Evolutionary conservation across 2,329 filamentous ascomycete genomes (phyloP), one percentile per base, ranked within the genome.

Genomic region (Epichloe hybrida): DNA sequence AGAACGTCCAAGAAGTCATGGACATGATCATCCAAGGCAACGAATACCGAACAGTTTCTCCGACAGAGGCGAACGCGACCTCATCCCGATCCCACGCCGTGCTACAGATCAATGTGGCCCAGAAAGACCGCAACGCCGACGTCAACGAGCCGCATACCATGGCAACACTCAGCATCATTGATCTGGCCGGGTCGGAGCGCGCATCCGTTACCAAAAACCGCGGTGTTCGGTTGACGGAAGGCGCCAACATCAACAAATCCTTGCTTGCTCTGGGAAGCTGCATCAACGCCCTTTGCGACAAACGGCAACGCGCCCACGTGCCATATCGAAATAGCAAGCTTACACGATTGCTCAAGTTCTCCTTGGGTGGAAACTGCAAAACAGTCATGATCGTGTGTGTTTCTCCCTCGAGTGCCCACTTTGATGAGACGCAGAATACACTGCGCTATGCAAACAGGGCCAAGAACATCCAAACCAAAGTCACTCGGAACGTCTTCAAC

Each of bases 371-470:
- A 3, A 98, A 98, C 67, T 98, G 93, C 76, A 94, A 90, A 69
- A 98, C 93, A 0, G 93, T 98, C 65, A 98, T 98, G 93, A 97
- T 98, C 66, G 93, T 98, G 27, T 98, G 93, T 62, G 88, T 98
- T 50, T 96, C 90, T 59, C 93, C 93, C 1, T 96, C 89, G 1
- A 97, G 93, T 62, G 86, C 87, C 5, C 93, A 98, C 68, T 98
- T 93, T 60, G 93, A 98, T 66, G 93, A 98, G 69, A 96, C 91
- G 0, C 93, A 98, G 62, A 98, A 98, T 67, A 98, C 93, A 0
- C 75, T 98, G 17, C 86, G 94, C 60, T 98, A 98, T 62, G 93
- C 93, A 47, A 97, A 98, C 67, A 80, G 93, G 58, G 93, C 93
- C 53, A 98, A 98, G 79, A 98, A 98, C 62, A 98, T 98, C 64